phyloP scores from a whole-genome alignment of 371 early-diverging fungal genomes.

The Mortierella sp. region DNA sequence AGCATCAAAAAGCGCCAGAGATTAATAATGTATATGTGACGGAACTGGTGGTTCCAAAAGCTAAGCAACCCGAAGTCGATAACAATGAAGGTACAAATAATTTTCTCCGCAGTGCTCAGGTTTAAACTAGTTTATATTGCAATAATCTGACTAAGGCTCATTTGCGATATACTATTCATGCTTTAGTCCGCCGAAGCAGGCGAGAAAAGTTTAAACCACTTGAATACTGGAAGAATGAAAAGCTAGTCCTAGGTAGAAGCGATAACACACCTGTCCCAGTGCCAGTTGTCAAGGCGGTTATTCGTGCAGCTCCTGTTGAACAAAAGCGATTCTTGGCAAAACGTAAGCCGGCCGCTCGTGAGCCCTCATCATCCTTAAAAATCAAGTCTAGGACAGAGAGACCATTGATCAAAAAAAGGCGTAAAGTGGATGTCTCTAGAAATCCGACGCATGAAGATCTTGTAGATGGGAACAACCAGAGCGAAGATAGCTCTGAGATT shows the following conservation, averaged over 20 bases:
- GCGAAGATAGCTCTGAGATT: not conserved
- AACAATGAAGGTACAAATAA: not conserved
- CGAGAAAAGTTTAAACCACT: slow-evolving; percentile 17
- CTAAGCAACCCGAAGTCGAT: not conserved
- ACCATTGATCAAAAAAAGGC: not conserved
- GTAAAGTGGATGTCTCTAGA: not conserved
- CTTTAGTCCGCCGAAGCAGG: slow-evolving; percentile 22
- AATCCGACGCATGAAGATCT: not conserved
- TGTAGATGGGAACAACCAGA: not conserved
- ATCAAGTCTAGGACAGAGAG: not conserved
- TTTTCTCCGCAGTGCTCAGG: not conserved
- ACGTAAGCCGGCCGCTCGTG: not conserved
- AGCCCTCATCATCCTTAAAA: not conserved
- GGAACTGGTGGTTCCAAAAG: not conserved
- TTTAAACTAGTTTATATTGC: not conserved
- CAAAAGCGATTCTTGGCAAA: not conserved
- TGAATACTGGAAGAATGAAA: slow-evolving; percentile 30
- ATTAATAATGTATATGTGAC: not conserved
- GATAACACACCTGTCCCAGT: slow-evolving; percentile 10
- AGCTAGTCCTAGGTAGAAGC: slow-evolving; percentile 12
- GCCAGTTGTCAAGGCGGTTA: slow-evolving; percentile 13
- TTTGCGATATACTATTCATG: not conserved
- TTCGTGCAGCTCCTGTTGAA: not conserved
- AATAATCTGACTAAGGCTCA: not conserved
- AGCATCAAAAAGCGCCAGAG: not conserved